These are phyloP conservation scores for Linum lewisii DNA, from an alignment of 345 rosid genomes.

Conservation along the genomic window DNA sequence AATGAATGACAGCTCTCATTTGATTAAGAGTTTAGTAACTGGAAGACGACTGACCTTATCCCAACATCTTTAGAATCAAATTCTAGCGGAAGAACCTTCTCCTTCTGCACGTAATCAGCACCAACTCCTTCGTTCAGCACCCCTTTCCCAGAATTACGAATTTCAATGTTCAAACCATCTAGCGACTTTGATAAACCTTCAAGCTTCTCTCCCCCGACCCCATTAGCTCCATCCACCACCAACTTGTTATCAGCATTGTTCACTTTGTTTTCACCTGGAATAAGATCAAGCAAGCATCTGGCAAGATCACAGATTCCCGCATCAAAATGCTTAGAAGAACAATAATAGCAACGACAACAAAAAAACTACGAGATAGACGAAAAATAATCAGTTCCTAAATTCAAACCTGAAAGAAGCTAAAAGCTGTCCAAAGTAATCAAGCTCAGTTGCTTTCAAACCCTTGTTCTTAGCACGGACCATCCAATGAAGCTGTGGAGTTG, in stretches of 20 bases:
- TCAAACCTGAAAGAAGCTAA: constrained; percentile 55
- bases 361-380: not conserved
- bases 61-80: constrained; percentile 52
- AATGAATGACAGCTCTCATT: no score
- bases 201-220: constrained; percentile 81
- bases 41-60: constrained; percentile 37
- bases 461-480: constrained; percentile 83
- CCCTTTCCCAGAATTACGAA: constrained; percentile 71
- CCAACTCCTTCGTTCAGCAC: constrained; percentile 87
- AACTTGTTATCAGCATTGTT: constrained; percentile 27
- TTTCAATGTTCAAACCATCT: constrained; percentile 45
- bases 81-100: constrained; percentile 65
- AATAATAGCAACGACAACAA: no score
- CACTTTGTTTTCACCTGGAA: constrained; percentile 30
- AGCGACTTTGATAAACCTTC: constrained; percentile 41
- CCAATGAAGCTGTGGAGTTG: constrained; percentile 95
- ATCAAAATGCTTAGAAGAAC: no score
- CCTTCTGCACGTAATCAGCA: constrained; percentile 96
- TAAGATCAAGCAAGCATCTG: constrained; percentile 59
- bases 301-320: constrained; percentile 11
- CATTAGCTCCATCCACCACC: constrained; percentile 87
- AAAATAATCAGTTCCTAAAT: not conserved
- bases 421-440: constrained; percentile 69
- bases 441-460: constrained; percentile 54
- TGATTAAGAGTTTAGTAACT: not conserved